phyloP scores from a whole-genome alignment of 2,329 filamentous ascomycete species.

The Aspergillus puulaauensis region DNA sequence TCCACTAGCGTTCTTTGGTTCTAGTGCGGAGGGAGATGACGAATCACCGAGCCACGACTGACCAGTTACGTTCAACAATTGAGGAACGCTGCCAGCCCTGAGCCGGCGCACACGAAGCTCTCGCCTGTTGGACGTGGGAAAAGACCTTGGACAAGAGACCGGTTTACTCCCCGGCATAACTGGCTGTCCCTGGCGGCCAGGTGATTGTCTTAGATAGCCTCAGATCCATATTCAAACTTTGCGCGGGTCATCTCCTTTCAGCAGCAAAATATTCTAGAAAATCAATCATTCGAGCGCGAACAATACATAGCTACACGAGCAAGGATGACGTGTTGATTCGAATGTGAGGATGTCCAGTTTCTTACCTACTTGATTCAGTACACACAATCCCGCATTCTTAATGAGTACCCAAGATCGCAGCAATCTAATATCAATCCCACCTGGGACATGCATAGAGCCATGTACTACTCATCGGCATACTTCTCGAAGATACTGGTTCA shows the following conservation, averaged over 20 bases:
- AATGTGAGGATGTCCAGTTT: too few relatives aligned
- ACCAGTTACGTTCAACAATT: constrained; percentile 29
- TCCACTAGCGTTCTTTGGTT: neutral
- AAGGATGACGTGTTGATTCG: too few relatives aligned
- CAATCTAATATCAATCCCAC: neutral
- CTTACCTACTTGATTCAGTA: neutral
- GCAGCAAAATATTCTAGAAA: too few relatives aligned
- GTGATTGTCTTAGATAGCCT: too few relatives aligned
- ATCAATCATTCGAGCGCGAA: too few relatives aligned
- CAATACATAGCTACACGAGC: too few relatives aligned
- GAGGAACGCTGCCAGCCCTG: neutral
- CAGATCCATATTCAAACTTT: too few relatives aligned
- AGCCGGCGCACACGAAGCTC: neutral
- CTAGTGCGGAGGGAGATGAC: constrained; percentile 25
- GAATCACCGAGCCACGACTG: constrained; percentile 21
- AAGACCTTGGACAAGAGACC: too few relatives aligned
- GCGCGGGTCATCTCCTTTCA: too few relatives aligned
- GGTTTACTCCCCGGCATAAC: too few relatives aligned
- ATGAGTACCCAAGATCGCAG: neutral
- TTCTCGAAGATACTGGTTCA: neutral
- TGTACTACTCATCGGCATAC: neutral
- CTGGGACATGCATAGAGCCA: neutral
- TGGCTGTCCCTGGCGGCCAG: too few relatives aligned
- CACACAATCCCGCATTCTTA: constrained; percentile 7
- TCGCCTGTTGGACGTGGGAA: too few relatives aligned